Evolutionary conservation across 768 basidiomycete species (phyloP), one percentile per base, ranked within the genome.

Genomic region (Lactarius sanguifluus): DNA sequence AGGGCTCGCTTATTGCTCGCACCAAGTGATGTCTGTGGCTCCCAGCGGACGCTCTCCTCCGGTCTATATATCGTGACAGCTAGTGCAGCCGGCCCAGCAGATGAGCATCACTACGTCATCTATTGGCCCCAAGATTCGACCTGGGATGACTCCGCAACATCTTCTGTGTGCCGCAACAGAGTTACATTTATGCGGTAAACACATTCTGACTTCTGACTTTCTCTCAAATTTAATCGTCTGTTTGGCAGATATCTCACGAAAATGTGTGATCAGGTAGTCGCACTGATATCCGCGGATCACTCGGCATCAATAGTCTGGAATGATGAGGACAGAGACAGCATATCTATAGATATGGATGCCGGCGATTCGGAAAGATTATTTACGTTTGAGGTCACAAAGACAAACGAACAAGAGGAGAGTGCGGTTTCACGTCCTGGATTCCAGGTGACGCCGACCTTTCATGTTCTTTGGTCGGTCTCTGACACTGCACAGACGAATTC

Each of bases 181-280:
- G 76, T 82, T 2, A 85, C 86, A 0, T 88, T 87, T 69, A 86
- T 87, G 84, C 75, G 86, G 86, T 84, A 72, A 43, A 74, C 10
- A 28, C 13, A 18, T n/a, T 4, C 13, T 66, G 12, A 28, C 52
- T 41, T 47, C 18, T 16, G 10, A 5, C 38, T 57, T 30, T 43
- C 41, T 32, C 28, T 52, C n/a, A 38, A 15, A 40, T 16, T 25
- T 7, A 7, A 40, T n/a, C 10, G 32, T 7, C 57, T 25, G 10
- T 69, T 52, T 9, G 16, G n/a, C 18, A 60, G 59, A 2, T 60
- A 32, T 41, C 30, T 47, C n/a, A 62, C 52, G 28, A 60, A 60
- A 28, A 30, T 87, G 47, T 75, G 81, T 18, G 85, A 88, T 66
- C 87, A 88, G 71, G 71, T 83, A 6, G 70, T 82, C 0, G 81